Evolutionary conservation across 2,329 filamentous ascomycete species (phyloP).

Genomic region (Aureobasidium sp.): DNA sequence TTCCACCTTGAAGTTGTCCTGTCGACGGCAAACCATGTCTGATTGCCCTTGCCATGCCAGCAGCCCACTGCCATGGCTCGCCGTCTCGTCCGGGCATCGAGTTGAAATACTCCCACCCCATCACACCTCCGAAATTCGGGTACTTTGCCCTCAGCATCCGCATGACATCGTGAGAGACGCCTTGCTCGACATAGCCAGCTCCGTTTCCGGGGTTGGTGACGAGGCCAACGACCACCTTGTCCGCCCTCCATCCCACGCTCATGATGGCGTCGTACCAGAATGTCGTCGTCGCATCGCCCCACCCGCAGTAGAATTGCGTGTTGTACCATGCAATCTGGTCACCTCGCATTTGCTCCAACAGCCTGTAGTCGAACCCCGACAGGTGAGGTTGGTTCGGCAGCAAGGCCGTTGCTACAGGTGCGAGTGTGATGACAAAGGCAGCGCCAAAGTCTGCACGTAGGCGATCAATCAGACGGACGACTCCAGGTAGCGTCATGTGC

Average conservation of each 20-base stretch:
- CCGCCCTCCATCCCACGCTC: slow-evolving; percentile 61
- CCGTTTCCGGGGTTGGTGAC: slow-evolving; percentile 75
- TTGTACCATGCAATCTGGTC: slow-evolving; percentile 77
- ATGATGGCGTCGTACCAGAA: slow-evolving; percentile 48
- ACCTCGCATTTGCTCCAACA: slow-evolving; percentile 62
- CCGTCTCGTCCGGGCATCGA: slow-evolving; percentile 56
- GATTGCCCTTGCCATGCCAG: slow-evolving; percentile 50
- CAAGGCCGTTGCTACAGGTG: slow-evolving; percentile 72
- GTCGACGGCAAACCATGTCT: slow-evolving; percentile 27
- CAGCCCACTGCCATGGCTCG: slow-evolving; percentile 72
- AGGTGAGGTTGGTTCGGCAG: slow-evolving; percentile 53
- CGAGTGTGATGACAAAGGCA: slow-evolving; percentile 69
- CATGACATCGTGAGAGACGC: slow-evolving; percentile 51
- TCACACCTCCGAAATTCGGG: slow-evolving; percentile 72
- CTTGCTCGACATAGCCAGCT: slow-evolving; percentile 52
- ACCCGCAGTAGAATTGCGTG: slow-evolving; percentile 87
- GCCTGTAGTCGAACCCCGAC: slow-evolving; percentile 73
- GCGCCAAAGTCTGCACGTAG: slow-evolving; percentile 58
- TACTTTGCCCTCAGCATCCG: slow-evolving; percentile 53
- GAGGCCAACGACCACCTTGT: slow-evolving; percentile 71
- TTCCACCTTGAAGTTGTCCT: slow-evolving; percentile 16
- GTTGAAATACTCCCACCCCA: slow-evolving; percentile 97
- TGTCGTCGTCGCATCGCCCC: slow-evolving; percentile 58
- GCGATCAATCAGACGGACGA: slow-evolving; percentile 46
- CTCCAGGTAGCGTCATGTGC: slow-evolving; percentile 58